Base-by-base conservation (phyloP, 164 flowering plant genomes). In the Brasenia schreberi region DNA sequence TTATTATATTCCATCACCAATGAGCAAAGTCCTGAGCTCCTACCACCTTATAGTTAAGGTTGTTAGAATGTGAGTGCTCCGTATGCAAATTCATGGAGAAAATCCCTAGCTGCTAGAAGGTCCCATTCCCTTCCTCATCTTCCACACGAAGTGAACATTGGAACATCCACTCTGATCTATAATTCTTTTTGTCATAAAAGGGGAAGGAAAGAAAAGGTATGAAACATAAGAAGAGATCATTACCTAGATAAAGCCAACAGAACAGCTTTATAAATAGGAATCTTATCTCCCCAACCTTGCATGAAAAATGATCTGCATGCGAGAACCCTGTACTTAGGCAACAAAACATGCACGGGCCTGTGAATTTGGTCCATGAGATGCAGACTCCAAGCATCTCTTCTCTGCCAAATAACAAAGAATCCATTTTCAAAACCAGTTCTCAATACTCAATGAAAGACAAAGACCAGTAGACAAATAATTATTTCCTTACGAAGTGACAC, bases 261-360 rank as follows among this genome's bases (percentile, higher is more conserved):
- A 65, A 78, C 77, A 70, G 78, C 70, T 78, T 85, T 88, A 56
- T 84, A 10, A 67, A 61, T 66, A 19, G 86, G 80, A 72, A 74
- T 70, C 62, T 73, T 77, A 65, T 66, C 68, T 69, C 74, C 70
- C 67, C 69, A 71, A 65, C 81, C 79, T 60, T 84, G 83, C 16
- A 59, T 27, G 39, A 79, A 65, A 70, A 76, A 84, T 66, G 87
- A 83, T 69, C 73, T 78, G 66, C 96, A 89, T 61, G 71, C 78
- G 44, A 87, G 74, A 19, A 66, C 71, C 73, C 72, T 79, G 61
- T 16, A 62, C 64, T 77, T 84, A 42, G 61, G 68, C 64, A 80
- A 80, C 49, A 73, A 18, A 59, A 72, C 52, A 62, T 62, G 62
- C 45, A 67, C 33, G 66, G 77, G 82, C 67, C 68, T 64, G 61